These are phyloP conservation scores for Boletus coccyginus DNA, from an alignment of 768 basidiomycete species.

Conservation along the genomic window DNA sequence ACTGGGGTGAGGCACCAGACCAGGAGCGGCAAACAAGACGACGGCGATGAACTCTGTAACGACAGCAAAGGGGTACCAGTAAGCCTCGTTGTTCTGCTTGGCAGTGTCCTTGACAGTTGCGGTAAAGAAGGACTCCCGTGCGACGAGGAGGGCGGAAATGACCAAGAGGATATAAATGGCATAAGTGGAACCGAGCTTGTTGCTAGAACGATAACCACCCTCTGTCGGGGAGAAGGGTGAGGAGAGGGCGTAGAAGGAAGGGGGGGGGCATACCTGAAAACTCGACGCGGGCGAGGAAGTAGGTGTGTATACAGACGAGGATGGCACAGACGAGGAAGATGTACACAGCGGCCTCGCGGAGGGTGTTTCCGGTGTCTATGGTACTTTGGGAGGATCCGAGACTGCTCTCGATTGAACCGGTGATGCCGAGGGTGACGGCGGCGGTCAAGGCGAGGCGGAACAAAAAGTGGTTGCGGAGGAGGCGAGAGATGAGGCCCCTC, in stretches of 20 bases:
- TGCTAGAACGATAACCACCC: neutral
- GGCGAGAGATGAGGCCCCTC: constrained; percentile 7
- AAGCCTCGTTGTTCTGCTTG: constrained; percentile 25
- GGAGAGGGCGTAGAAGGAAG: neutral
- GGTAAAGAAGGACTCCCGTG: constrained; percentile 31
- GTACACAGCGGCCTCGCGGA: constrained; percentile 27
- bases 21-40: constrained; percentile 25
- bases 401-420: constrained; percentile 19
- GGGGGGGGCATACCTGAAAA: constrained; percentile 5
- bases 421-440: constrained; percentile 29
- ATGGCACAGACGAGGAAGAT: constrained; percentile 29
- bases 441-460: constrained; percentile 26
- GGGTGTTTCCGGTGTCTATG: constrained; percentile 17
- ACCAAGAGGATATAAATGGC: constrained; percentile 23
- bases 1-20: constrained; percentile 27
- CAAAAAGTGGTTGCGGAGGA: constrained; percentile 18
- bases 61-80: constrained; percentile 34
- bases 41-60: constrained; percentile 33
- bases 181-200: constrained; percentile 15
- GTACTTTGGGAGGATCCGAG: neutral
- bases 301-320: constrained; percentile 19
- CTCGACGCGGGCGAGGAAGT: constrained; percentile 20
- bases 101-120: constrained; percentile 16
- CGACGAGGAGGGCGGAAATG: constrained; percentile 26
- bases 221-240: constrained; percentile 3